Base-by-base conservation (phyloP, 768 basidiomycete species). In the Boletus rubescentipes region DNA sequence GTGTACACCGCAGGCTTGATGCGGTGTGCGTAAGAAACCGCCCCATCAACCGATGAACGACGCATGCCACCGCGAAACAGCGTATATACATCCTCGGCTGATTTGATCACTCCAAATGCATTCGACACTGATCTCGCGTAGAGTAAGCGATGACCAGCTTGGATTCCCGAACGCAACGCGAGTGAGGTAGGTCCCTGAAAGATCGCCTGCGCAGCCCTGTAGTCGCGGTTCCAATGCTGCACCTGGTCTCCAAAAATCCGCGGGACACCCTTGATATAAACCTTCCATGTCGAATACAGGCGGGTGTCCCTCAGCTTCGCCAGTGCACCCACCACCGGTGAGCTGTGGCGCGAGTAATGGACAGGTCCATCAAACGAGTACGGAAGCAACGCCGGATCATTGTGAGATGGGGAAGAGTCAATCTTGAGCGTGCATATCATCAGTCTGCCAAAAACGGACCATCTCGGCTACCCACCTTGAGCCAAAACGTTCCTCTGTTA, bases 1-100 rank as follows among this genome's bases (percentile, higher is more conserved):
- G 92, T 93, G 73, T 93, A 93, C 21, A 92, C 82, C 0, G 86
- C 86, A 40, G 89, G 89, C 65, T 90, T 90, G 70, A 91, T 79
- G 57, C 86, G 81, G 54, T 77, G 75, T 35, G 57, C 62, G 43
- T 58, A 58, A 26, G 59, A 54, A 21, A 53, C 16, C 51, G 32
- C 34, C 43, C 61, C 60, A 36, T 63, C 52, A 51, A 45, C 29
- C 9, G 54, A 26, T 14, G 58, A 51, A 18, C 49, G 62, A 7
- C 20, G 55, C n/a, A 52, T 53, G 35, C 76, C 78, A 5, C 79
- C 80, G 30, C 76, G 79, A 46, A 90, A 71, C 14, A 89, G 66
- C n/a, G 65, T 56, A 26, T 78, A 63, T 37, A 86, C 67, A 55
- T 83, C 83, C 15, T 72, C 69, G n/a, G 72, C 53, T 21, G 69